A percentile compares a stretch with the other conserved stretches of the same genome.
phyloP scores from a whole-genome alignment of 345 rosid genomes.

The Eucalyptus pauciflora region DNA sequence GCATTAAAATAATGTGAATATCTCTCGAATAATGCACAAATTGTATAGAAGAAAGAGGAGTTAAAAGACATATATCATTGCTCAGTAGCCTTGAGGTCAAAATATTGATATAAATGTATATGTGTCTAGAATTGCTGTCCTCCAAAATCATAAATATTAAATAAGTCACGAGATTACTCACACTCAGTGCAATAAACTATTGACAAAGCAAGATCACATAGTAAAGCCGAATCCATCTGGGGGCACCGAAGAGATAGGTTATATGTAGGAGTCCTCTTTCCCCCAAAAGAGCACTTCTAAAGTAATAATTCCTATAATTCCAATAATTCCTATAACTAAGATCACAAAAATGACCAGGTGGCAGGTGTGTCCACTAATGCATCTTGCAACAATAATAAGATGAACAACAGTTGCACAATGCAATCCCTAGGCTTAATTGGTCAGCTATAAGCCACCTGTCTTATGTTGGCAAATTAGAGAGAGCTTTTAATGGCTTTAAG shows the following conservation, averaged over 20 bases:
- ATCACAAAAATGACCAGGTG: not conserved
- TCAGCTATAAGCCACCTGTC: not conserved
- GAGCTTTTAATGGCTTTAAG: not conserved
- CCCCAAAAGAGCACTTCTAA: not conserved
- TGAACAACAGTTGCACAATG: not conserved
- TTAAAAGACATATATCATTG: not conserved
- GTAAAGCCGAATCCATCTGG: not conserved
- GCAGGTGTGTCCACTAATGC: not conserved
- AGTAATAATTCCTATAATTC: not conserved
- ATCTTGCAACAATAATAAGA: not conserved
- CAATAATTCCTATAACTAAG: not conserved
- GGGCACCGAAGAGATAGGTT: not conserved
- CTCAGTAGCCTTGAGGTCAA: not conserved
- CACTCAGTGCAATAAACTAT: not conserved
- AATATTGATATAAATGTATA: not conserved
- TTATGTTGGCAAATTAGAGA: not conserved
- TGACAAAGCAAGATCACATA: not conserved
- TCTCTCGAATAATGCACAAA: not conserved
- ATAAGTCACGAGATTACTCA: not conserved
- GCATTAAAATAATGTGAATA: not conserved
- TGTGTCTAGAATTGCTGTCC: not conserved
- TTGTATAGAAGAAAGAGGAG: not conserved
- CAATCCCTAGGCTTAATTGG: not conserved
- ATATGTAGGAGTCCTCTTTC: not conserved
- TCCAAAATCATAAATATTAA: not conserved